These are phyloP conservation scores for Achaetomium macrosporum DNA, from an alignment of 2,329 filamentous ascomycete species.

Conservation along the genomic window DNA sequence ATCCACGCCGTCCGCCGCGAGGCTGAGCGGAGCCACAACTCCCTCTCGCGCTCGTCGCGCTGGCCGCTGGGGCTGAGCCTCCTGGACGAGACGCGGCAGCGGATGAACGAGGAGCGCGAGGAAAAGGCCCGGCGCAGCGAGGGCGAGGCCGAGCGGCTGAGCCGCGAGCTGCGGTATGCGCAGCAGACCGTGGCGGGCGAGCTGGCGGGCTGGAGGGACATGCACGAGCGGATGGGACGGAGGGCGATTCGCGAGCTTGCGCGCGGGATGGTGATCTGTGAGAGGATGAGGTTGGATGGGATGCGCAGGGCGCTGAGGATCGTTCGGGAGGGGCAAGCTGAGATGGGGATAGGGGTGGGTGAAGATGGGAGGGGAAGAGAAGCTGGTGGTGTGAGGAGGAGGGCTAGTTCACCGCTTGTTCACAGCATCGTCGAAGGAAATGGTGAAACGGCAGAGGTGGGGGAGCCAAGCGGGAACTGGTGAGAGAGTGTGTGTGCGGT, in stretches of 20 bases:
- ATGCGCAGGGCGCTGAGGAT: conserved; percentile 73
- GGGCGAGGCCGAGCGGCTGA: conserved; percentile 66
- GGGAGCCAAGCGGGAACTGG: not conserved
- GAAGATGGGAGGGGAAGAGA: not conserved
- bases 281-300: conserved; percentile 71
- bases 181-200: conserved; percentile 90
- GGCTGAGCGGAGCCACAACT: conserved; percentile 71
- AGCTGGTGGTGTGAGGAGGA: not conserved
- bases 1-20: conserved; percentile 70
- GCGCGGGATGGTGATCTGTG: conserved; percentile 69
- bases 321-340: conserved; percentile 32
- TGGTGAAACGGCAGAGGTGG: not conserved
- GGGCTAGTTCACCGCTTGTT: not conserved
- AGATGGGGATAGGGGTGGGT: not conserved
- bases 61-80: conserved; percentile 65
- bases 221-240: conserved; percentile 71
- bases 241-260: conserved; percentile 72
- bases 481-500: not conserved
- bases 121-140: conserved; percentile 67
- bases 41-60: conserved; percentile 65
- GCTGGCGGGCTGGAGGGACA: conserved; percentile 88
- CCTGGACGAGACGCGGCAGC: conserved; percentile 80
- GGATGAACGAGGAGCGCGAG: conserved; percentile 77
- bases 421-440: not conserved
- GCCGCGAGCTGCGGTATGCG: conserved; percentile 79